phyloP scores from a whole-genome alignment of 1,284 basidiomycete genomes.

The Leccinum pachyderme region DNA sequence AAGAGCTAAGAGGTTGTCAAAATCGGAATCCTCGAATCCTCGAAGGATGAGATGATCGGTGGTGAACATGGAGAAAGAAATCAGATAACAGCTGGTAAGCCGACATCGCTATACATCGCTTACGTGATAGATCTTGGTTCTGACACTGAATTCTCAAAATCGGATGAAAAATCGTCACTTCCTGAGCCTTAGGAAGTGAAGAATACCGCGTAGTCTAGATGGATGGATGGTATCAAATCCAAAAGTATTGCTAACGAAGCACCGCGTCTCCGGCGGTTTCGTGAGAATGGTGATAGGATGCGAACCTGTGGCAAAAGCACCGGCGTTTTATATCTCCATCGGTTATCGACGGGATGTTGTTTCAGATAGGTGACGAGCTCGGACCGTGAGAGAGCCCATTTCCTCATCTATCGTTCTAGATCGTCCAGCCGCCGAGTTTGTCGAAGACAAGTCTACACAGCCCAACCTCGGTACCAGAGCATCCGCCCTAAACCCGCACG shows the following conservation, averaged over 20 bases:
- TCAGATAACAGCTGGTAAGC: background rate
- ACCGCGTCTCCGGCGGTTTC: background rate
- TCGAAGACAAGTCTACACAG: no score
- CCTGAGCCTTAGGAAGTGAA: no score
- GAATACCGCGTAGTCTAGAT: no score
- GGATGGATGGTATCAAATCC: no score
- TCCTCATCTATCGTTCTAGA: no score
- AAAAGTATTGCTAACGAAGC: background rate
- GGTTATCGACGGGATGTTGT: background rate
- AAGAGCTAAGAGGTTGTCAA: conserved; percentile 5
- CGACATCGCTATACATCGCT: background rate
- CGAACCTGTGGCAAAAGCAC: background rate
- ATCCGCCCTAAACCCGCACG: no score
- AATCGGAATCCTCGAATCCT: conserved; percentile 8
- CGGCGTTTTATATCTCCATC: background rate
- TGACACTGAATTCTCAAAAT: background rate
- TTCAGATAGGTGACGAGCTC: background rate
- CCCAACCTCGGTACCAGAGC: no score
- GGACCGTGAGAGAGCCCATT: no score
- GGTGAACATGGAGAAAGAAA: conserved; percentile 8
- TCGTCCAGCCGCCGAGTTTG: no score
- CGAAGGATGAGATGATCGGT: conserved; percentile 11
- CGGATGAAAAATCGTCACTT: no score
- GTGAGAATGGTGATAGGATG: background rate
- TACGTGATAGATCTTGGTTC: background rate